Conservation (phyloP, 352 stramenopile genomes). For the Lagenidium giganteum region DNA sequence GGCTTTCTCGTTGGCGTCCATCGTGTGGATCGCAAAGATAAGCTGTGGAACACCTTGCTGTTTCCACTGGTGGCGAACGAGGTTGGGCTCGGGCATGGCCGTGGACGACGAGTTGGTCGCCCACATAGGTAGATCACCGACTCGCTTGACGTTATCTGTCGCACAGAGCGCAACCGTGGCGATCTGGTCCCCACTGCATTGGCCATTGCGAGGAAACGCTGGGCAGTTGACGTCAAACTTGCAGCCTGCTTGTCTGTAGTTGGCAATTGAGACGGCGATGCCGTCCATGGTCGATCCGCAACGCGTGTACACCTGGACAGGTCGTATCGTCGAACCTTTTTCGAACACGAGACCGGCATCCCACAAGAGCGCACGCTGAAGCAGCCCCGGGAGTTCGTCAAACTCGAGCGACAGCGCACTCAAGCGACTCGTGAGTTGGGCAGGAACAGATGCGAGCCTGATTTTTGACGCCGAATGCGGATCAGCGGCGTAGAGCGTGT, state of each 20-base stretch:
- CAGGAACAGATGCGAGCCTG: slow-evolving; percentile 8
- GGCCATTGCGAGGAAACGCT: no score
- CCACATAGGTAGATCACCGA: slow-evolving; percentile 4
- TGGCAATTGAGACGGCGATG: slow-evolving; percentile 14
- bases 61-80: slow-evolving; percentile 1
- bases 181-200: slow-evolving; percentile 11
- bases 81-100: neutral
- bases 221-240: no score
- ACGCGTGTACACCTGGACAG: slow-evolving; percentile 14
- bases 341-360: slow-evolving; percentile 15
- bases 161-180: slow-evolving; percentile 1
- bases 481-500: slow-evolving; percentile 5
- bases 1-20: neutral
- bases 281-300: slow-evolving; percentile 15
- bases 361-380: slow-evolving; percentile 19
- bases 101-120: neutral
- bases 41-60: neutral
- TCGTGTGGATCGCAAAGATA: slow-evolving; percentile 9
- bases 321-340: slow-evolving; percentile 1
- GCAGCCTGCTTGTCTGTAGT: slow-evolving; percentile 8
- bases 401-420: slow-evolving; percentile 6
- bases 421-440: slow-evolving; percentile 5
- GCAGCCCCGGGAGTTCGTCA: slow-evolving; percentile 13
- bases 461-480: no score
- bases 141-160: neutral